Evolutionary conservation across 768 basidiomycete species (phyloP), one percentile per base, ranked within the genome.

Genomic region (Pluteus cervinus): DNA sequence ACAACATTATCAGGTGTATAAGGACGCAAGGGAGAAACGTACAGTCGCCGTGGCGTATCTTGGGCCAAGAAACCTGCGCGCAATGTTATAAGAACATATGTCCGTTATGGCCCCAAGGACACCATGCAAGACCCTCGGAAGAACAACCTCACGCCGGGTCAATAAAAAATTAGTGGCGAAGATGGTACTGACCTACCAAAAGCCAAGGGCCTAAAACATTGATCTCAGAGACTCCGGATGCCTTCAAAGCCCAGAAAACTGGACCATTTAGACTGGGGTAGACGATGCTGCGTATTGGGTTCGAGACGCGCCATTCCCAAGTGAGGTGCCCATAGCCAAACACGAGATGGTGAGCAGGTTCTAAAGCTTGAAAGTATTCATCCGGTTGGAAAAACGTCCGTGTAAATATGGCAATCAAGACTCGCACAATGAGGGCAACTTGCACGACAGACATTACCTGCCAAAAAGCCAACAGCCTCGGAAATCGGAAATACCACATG

Each of bases 371-470:
- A 50, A 85, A 97, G 59, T 86, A 94, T 60, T 98, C 96, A 58
- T 99, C 96, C 7, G 96, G 92, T 56, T 97, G 93, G 56, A 98
- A 98, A 63, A 85, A 86, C 4, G 92, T 89, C 37, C 73, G 71
- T 0, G 89, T 92, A 26, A 64, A 60, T 22, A 93, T 53, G 0
- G 88, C 82, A 30, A 87, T 63, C 6, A 62, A 41, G 35, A 86
- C 56, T 31, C 86, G 78, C 45, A 78, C 51, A 15, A 49, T 37
- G 21, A 81, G 39, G n/a, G 74, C 66, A 36, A 70, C 42, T n/a
- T n/a, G n/a, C n/a, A n/a, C n/a, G n/a, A n/a, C n/a, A n/a, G n/a
- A n/a, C n/a, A n/a, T n/a, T n/a, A n/a, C n/a, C n/a, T n/a, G n/a
- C n/a, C n/a, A n/a, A n/a, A n/a, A n/a, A n/a, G n/a, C n/a, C n/a